Evolutionary conservation across 371 early-diverging fungal species (phyloP).

Genomic region (Syncephalastrum racemosum): DNA sequence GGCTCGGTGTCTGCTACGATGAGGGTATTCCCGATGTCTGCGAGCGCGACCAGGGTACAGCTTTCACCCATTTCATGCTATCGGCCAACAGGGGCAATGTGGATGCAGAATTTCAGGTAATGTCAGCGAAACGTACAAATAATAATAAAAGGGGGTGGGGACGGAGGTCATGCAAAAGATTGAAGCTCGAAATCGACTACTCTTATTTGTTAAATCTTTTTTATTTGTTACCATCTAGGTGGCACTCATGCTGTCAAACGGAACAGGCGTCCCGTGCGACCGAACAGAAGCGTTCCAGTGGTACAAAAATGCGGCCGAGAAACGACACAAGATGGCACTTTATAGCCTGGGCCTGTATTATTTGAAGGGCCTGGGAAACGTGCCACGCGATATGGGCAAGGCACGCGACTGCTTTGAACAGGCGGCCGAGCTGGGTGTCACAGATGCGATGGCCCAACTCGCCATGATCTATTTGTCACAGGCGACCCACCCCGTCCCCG

Average conservation of each 20-base stretch:
- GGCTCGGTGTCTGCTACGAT: slow-evolving; percentile 44
- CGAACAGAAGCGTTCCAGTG: slow-evolving; percentile 48
- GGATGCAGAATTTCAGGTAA: slow-evolving; percentile 45
- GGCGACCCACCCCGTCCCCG: slow-evolving; percentile 26
- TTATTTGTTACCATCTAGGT: slow-evolving; percentile 27
- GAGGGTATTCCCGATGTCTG: slow-evolving; percentile 41
- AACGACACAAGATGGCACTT: slow-evolving; percentile 44
- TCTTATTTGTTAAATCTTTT: slow-evolving; percentile 2
- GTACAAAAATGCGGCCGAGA: slow-evolving; percentile 51
- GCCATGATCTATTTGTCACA: slow-evolving; percentile 39
- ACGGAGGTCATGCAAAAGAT: no score
- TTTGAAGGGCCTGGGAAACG: slow-evolving; percentile 39
- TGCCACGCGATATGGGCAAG: slow-evolving; percentile 27
- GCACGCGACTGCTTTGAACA: slow-evolving; percentile 43
- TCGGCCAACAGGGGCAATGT: slow-evolving; percentile 32
- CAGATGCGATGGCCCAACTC: slow-evolving; percentile 43
- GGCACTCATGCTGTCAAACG: slow-evolving; percentile 52
- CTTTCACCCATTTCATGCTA: slow-evolving; percentile 33
- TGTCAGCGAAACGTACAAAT: background rate
- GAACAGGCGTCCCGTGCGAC: slow-evolving; percentile 50
- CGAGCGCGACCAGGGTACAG: slow-evolving; percentile 16
- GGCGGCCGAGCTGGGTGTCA: slow-evolving; percentile 45
- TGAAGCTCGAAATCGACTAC: background rate
- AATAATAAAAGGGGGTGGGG: background rate
- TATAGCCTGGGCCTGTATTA: slow-evolving; percentile 49